phyloP scores from a whole-genome alignment of 306 rosid species.

The Dalbergia cultrata region DNA sequence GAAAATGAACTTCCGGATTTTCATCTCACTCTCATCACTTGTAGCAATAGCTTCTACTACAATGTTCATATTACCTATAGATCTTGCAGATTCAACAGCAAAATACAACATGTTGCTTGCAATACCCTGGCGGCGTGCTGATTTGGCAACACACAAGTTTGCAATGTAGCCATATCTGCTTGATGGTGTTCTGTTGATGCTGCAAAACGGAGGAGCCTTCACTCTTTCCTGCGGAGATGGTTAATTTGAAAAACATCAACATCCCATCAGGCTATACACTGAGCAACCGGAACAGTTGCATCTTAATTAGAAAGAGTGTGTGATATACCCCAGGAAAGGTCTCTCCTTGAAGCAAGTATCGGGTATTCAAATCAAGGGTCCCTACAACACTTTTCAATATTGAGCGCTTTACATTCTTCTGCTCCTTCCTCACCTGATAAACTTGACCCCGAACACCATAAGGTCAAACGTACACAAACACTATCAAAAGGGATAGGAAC shows the following conservation, averaged over 20 bases:
- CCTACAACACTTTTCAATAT: slow-evolving; percentile 72
- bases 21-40: neutral
- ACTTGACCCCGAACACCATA: slow-evolving; percentile 50
- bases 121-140: slow-evolving; percentile 79
- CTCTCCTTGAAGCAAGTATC: slow-evolving; percentile 70
- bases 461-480: slow-evolving; percentile 29
- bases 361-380: slow-evolving; percentile 78
- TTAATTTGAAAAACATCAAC: slow-evolving; percentile 22
- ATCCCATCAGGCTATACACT: slow-evolving; percentile 6
- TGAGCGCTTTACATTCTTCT: slow-evolving; percentile 56
- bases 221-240: slow-evolving; percentile 59
- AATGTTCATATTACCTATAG: slow-evolving; percentile 56
- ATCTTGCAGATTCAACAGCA: slow-evolving; percentile 66
- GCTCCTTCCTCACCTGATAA: slow-evolving; percentile 70
- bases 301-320: slow-evolving; percentile 16
- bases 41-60: slow-evolving; percentile 2
- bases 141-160: slow-evolving; percentile 72
- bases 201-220: slow-evolving; percentile 58
- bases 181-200: slow-evolving; percentile 51
- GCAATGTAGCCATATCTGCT: slow-evolving; percentile 73
- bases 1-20: neutral
- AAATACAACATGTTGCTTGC: slow-evolving; percentile 77
- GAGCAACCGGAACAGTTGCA: slow-evolving; percentile 13
- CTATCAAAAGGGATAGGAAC: neutral
- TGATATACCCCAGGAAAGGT: slow-evolving; percentile 75